A percentile compares a stretch with the other conserved stretches of the same genome.
Evolutionary conservation across 225 moss, liverwort and hornwort genomes (phyloP).

Genomic region (Pseudoscleropodium purum): DNA sequence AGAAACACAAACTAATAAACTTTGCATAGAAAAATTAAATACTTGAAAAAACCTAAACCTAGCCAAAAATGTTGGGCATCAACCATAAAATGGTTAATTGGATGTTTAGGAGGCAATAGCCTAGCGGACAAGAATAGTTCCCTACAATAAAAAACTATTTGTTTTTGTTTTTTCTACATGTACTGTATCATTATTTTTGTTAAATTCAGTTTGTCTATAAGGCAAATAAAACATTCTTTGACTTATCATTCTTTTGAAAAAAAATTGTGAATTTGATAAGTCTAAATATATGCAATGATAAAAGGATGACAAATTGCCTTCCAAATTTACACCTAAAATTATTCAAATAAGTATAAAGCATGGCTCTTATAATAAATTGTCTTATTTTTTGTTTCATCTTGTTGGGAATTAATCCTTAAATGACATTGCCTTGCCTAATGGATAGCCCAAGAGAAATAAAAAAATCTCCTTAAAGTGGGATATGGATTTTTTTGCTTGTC

Average conservation of each 20-base stretch:
- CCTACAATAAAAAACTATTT: accelerated
- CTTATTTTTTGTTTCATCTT: accelerated
- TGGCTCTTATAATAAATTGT: neutral
- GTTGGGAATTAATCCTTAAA: neutral
- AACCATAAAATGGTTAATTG: neutral
- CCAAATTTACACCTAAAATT: no score
- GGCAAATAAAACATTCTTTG: neutral
- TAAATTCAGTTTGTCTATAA: accelerated
- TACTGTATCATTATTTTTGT: neutral
- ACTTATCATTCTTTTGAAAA: neutral
- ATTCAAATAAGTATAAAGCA: neutral
- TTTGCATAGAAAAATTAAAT: neutral
- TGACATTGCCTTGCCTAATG: no score
- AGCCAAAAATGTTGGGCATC: no score
- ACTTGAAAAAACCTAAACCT: accelerated
- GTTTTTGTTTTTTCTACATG: neutral
- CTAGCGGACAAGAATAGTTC: accelerated
- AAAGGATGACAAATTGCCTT: neutral
- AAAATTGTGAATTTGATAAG: neutral
- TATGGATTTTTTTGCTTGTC: no score
- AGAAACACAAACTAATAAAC: neutral
- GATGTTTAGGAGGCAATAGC: neutral
- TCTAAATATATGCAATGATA: neutral
- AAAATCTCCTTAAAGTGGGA: no score
- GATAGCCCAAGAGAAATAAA: no score